Evolutionary conservation across 2,329 filamentous ascomycete species (phyloP).

Genomic region (Chrysoporthe puriensis): DNA sequence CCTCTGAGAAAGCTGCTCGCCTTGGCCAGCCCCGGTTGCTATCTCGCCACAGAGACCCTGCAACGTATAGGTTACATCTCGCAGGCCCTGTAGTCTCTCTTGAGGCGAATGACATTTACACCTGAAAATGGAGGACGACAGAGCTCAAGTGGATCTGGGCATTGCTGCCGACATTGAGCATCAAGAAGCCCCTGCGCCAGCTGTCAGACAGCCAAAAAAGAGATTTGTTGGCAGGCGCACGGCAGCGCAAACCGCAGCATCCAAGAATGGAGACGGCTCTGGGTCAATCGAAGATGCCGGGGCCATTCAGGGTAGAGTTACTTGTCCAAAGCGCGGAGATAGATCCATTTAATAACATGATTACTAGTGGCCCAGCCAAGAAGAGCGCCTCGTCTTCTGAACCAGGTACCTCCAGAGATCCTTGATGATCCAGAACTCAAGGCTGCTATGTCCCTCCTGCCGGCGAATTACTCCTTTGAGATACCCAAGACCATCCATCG

Average conservation of each 20-base stretch:
- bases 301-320: constrained; percentile 66
- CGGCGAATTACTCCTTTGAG: constrained; percentile 97
- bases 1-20: not conserved
- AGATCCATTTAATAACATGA: constrained; percentile 16
- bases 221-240: constrained; percentile 86
- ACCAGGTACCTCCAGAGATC: constrained; percentile 88
- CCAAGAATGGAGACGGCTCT: constrained; percentile 44
- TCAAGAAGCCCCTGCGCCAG: constrained; percentile 46
- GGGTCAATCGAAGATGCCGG: constrained; percentile 60
- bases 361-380: constrained; percentile 69
- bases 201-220: constrained; percentile 78
- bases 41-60: not conserved
- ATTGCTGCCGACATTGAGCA: constrained; percentile 68
- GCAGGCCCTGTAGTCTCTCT: not conserved
- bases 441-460: constrained; percentile 82
- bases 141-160: constrained; percentile 71
- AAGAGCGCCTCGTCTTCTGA: constrained; percentile 78
- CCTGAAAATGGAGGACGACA: constrained; percentile 72
- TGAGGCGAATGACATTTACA: not conserved
- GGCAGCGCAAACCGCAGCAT: constrained; percentile 62
- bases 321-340: not conserved
- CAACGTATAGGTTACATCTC: not conserved
- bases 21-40: not conserved
- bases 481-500: constrained; percentile 98
- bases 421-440: constrained; percentile 84